Base-by-base conservation (phyloP, 2,329 filamentous ascomycete species). In the Plectosphaerella cucumerina region DNA sequence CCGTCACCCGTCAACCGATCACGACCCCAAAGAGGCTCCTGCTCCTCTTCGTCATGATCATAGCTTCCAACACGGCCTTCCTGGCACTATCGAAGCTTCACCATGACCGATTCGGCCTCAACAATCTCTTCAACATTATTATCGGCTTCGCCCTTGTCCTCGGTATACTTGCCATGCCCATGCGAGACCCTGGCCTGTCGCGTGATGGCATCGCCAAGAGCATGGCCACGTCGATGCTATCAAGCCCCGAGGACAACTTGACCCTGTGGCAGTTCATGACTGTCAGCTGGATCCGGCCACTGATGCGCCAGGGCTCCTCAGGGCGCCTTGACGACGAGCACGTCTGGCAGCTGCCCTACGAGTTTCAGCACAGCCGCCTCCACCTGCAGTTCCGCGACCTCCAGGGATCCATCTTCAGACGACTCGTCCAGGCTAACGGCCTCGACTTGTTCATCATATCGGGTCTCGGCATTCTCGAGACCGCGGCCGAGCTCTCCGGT, bases 251-350 rank as follows among this genome's bases (percentile, higher is more conserved):
- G 65, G 91, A 96, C 59, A 84, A 87, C 56, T 65, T 96, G 21
- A 87, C 79, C 1, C 73, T 92, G 1, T 91, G 89, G 80, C 87
- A 92, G 58, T 96, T 90, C 69, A 87, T 93, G 81, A 86, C 82
- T 6, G 86, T 96, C 23, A 88, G 82, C 0, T 96, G 91, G 91
- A 86, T 96, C 70, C 73, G 75, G 1, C 86, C 90, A 0, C 69
- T 96, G 6, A 90, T 95, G 12, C 70, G 73, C 2, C 67, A 84
- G 21, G 89, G 86, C 2, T 79, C 75, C 41, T 71, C 74, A 26
- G 75, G 83, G 39, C 86, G 90, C 58, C 72, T 96, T 9, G 72
- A 90, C 34, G 85, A 91, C 37, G 80, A 86, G 35, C 90, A 96
- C 62, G 87, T 96, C 2, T 96, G 91, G 91, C 73, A 79, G 37